Conservation (phyloP, 2,329 filamentous ascomycete species). For the Calycina herbarum region DNA sequence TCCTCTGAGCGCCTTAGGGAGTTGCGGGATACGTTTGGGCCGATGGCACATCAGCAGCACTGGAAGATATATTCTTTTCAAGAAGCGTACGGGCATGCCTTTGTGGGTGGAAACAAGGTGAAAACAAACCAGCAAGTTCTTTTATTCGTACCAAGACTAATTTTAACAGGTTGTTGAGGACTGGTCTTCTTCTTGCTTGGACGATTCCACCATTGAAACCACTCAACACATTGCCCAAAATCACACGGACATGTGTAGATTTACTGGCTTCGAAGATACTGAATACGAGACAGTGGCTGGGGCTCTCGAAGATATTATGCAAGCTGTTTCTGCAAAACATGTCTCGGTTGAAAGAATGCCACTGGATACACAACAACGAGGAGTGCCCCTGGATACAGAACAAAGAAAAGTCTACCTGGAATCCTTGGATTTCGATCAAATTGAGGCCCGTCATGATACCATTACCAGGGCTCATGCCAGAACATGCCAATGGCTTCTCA, state of each 20-base stretch:
- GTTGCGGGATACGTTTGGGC: conserved; percentile 16
- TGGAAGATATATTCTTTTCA: conserved; percentile 21
- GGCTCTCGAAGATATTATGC: conserved; percentile 12
- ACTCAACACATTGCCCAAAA: conserved; percentile 15
- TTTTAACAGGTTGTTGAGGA: conserved; percentile 19
- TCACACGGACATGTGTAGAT: conserved; percentile 24
- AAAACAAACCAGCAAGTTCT: not conserved
- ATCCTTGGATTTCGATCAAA: conserved; percentile 41
- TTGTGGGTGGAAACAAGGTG: conserved; percentile 14
- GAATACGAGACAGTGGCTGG: conserved; percentile 21
- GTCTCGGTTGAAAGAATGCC: not conserved
- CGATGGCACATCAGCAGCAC: conserved; percentile 15
- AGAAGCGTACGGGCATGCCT: conserved; percentile 9
- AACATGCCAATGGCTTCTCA: conserved; percentile 45
- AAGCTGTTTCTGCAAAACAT: not conserved
- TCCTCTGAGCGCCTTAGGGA: conserved; percentile 16
- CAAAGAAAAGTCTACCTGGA: conserved; percentile 29
- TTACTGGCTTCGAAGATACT: conserved; percentile 14
- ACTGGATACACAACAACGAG: conserved; percentile 8
- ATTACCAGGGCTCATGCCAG: conserved; percentile 41
- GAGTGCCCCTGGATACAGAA: conserved; percentile 7
- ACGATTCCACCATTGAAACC: conserved; percentile 16
- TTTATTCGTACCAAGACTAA: not conserved
- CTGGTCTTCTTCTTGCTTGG: conserved; percentile 11
- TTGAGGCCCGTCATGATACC: conserved; percentile 38